A percentile compares a stretch with the other conserved stretches of the same genome.
phyloP scores from a whole-genome alignment of 306 rosid species.

The Crataegus laevigata region DNA sequence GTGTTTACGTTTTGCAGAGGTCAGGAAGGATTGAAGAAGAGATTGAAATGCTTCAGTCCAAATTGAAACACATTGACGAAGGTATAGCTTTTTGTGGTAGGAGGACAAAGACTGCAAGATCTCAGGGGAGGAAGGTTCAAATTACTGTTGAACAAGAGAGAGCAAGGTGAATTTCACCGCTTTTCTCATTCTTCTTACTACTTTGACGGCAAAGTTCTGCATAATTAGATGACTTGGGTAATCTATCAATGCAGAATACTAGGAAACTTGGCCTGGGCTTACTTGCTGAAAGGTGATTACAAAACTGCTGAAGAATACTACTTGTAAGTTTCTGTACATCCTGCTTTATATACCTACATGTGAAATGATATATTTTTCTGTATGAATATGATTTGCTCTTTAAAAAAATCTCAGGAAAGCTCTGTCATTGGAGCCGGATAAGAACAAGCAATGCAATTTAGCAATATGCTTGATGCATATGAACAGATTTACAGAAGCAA shows the following conservation, averaged over 20 bases:
- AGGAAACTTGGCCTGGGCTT: conserved; percentile 98
- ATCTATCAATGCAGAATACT: conserved; percentile 45
- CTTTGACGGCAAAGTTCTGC: neutral
- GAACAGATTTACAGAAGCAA: conserved; percentile 69
- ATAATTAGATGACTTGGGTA: neutral
- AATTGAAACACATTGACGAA: conserved; percentile 72
- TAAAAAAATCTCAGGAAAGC: conserved; percentile 49
- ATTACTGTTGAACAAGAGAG: conserved; percentile 79
- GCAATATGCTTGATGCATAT: conserved; percentile 78
- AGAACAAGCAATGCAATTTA: conserved; percentile 88
- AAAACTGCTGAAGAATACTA: conserved; percentile 67
- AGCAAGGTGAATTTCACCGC: conserved; percentile 45
- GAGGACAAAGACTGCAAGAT: conserved; percentile 72
- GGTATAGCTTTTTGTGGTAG: conserved; percentile 61
- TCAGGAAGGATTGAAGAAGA: conserved; percentile 90
- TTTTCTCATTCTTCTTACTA: conserved; percentile 7
- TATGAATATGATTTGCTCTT: neutral
- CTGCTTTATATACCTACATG: neutral
- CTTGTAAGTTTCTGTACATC: conserved; percentile 31
- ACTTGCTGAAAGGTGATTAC: conserved; percentile 65
- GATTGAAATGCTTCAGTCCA: conserved; percentile 72
- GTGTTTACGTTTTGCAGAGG: conserved; percentile 37
- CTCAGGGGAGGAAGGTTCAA: conserved; percentile 85
- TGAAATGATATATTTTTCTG: neutral
- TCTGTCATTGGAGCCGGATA: conserved; percentile 64